phyloP scores from a whole-genome alignment of 148 eudicot genomes.

The Selenicereus undatus region DNA sequence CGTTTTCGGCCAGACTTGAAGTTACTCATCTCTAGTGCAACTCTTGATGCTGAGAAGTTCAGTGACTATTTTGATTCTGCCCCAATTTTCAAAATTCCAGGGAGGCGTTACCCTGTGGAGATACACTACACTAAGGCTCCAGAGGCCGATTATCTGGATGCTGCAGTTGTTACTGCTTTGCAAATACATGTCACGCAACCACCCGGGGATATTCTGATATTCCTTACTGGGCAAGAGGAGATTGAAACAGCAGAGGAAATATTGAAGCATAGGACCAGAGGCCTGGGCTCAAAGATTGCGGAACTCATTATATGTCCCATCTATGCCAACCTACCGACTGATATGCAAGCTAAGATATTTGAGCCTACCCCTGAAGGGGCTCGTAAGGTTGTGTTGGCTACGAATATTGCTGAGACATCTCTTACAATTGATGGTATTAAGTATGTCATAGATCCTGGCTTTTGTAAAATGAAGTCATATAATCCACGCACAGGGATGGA shows the following conservation, averaged over 20 bases:
- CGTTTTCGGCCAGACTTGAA: slow-evolving; percentile 70
- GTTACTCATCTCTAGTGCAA: slow-evolving; percentile 71
- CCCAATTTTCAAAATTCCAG: slow-evolving; percentile 72
- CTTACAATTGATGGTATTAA: slow-evolving; percentile 78
- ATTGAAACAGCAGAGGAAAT: slow-evolving; percentile 72
- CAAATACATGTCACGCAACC: slow-evolving; percentile 78
- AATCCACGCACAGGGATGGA: slow-evolving; percentile 76
- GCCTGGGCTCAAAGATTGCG: slow-evolving; percentile 61
- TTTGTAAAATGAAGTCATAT: slow-evolving; percentile 62
- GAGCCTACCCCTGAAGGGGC: slow-evolving; percentile 74
- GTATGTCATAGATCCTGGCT: slow-evolving; percentile 80
- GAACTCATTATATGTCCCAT: slow-evolving; percentile 73
- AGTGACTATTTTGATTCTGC: slow-evolving; percentile 75
- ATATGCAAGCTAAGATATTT: slow-evolving; percentile 68
- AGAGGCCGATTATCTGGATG: slow-evolving; percentile 89
- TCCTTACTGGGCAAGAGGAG: slow-evolving; percentile 84
- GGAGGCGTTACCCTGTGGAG: slow-evolving; percentile 78
- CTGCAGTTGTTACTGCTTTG: slow-evolving; percentile 80
- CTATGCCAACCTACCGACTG: slow-evolving; percentile 72
- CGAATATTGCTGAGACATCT: slow-evolving; percentile 89
- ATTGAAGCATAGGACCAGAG: slow-evolving; percentile 53
- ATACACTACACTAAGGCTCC: slow-evolving; percentile 81
- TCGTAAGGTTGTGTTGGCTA: slow-evolving; percentile 74
- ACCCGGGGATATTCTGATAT: slow-evolving; percentile 69
- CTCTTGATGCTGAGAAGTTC: slow-evolving; percentile 73